A percentile compares a stretch with the other conserved stretches of the same genome.
phyloP scores from a whole-genome alignment of 2,329 filamentous ascomycete genomes.

The Penicillium paneum region DNA sequence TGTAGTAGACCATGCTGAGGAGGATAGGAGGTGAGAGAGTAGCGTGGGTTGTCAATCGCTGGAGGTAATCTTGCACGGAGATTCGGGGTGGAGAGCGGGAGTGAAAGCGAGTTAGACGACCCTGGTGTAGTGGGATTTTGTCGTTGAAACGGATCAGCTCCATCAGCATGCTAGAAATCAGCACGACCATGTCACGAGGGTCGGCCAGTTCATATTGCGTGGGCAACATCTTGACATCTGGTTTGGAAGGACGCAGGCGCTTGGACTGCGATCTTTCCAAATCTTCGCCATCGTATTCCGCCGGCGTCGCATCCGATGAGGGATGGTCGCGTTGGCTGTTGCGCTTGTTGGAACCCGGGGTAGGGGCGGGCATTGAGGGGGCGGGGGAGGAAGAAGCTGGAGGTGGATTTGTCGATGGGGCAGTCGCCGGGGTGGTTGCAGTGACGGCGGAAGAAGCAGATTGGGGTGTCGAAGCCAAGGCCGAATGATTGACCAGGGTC shows the following conservation, averaged over 20 bases:
- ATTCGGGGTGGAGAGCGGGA: constrained; percentile 88
- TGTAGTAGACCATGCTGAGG: constrained; percentile 99
- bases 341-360: constrained; percentile 35
- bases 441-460: constrained; percentile 16
- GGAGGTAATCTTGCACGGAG: constrained; percentile 88
- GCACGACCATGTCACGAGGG: constrained; percentile 79
- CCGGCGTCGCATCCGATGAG: constrained; percentile 22
- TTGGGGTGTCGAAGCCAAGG: constrained; percentile 19
- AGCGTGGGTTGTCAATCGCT: constrained; percentile 87
- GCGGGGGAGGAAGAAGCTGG: constrained; percentile 19
- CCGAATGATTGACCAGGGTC: constrained; percentile 7
- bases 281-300: constrained; percentile 19
- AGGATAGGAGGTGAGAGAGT: constrained; percentile 89
- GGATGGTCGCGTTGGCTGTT: constrained; percentile 31
- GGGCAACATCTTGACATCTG: constrained; percentile 55
- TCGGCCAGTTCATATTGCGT: constrained; percentile 75
- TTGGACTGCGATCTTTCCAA: constrained; percentile 43
- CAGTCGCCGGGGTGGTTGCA: constrained; percentile 8
- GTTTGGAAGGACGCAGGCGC: constrained; percentile 45
- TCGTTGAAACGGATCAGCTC: constrained; percentile 95
- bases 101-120: constrained; percentile 89
- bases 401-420: constrained; percentile 16
- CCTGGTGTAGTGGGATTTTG: constrained; percentile 75
- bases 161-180: constrained; percentile 93
- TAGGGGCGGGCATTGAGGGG: constrained; percentile 32